A percentile compares a stretch with the other conserved stretches of the same genome.
Conservation (phyloP, 1,284 basidiomycete species). For the Pascua guehoae region DNA sequence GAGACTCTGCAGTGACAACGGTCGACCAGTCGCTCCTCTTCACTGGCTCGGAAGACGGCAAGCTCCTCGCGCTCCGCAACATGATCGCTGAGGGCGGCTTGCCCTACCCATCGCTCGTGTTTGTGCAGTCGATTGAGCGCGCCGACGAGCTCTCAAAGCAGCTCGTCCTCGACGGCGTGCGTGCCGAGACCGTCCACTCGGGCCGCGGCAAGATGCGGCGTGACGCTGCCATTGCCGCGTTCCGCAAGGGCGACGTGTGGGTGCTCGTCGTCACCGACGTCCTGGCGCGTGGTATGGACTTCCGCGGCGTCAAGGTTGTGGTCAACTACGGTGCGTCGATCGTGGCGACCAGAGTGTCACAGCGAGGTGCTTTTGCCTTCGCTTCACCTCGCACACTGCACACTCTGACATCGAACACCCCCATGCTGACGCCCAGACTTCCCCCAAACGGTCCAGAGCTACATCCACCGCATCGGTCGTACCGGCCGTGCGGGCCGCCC, state of each 20-base stretch:
- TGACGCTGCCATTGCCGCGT: slow-evolving; percentile 76
- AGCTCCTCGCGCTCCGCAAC: slow-evolving; percentile 76
- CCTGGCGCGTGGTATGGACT: slow-evolving; percentile 96
- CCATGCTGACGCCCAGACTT: slow-evolving; percentile 59
- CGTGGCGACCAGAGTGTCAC: background rate
- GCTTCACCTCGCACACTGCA: too few species aligned
- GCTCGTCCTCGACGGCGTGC: slow-evolving; percentile 75
- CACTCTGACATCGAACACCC: too few species aligned
- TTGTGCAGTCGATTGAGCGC: slow-evolving; percentile 87
- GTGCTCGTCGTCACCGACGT: slow-evolving; percentile 90
- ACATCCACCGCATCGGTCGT: slow-evolving; percentile 94
- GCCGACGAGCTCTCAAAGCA: slow-evolving; percentile 87
- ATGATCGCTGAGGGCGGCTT: slow-evolving; percentile 74
- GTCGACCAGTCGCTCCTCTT: slow-evolving; percentile 85
- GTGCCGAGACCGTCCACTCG: slow-evolving; percentile 88
- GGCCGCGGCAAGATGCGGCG: slow-evolving; percentile 81
- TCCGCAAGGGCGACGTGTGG: slow-evolving; percentile 86
- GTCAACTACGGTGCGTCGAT: slow-evolving; percentile 68
- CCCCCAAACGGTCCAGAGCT: slow-evolving; percentile 87
- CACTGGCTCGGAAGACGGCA: slow-evolving; percentile 87
- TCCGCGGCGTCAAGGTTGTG: slow-evolving; percentile 88
- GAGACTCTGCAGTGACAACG: slow-evolving; percentile 72
- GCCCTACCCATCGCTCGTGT: slow-evolving; percentile 87
- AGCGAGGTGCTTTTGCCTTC: background rate
- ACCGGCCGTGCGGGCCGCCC: slow-evolving; percentile 89